Evolutionary conservation across 1,139 yeast species (phyloP).

Genomic region (Spathaspora jeffriesii): DNA sequence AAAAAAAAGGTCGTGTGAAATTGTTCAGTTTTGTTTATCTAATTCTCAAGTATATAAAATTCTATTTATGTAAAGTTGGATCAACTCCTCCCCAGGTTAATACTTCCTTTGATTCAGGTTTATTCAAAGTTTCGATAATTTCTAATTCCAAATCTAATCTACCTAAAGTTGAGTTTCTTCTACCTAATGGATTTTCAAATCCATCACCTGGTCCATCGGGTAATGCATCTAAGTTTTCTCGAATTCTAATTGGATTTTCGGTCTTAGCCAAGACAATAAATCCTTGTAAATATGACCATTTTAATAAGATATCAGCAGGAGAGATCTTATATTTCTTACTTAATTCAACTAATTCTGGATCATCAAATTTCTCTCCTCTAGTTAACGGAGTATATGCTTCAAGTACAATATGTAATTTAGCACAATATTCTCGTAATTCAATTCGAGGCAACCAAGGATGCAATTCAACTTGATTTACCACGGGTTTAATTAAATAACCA

Average conservation of each 20-base stretch:
- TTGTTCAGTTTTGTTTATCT: neutral
- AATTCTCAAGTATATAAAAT: too few relatives aligned
- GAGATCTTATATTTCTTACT: slow-evolving; percentile 23
- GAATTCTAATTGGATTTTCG: slow-evolving; percentile 47
- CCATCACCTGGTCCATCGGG: slow-evolving; percentile 26
- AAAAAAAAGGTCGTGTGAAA: neutral
- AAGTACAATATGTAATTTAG: slow-evolving; percentile 42
- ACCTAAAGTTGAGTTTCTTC: slow-evolving; percentile 22
- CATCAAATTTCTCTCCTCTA: slow-evolving; percentile 55
- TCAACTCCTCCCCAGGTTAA: slow-evolving; percentile 30
- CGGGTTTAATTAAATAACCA: slow-evolving; percentile 37
- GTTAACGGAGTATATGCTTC: slow-evolving; percentile 77
- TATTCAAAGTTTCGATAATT: slow-evolving; percentile 29
- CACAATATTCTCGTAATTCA: slow-evolving; percentile 36
- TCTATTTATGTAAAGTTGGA: slow-evolving; percentile 21
- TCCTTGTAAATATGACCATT: slow-evolving; percentile 51
- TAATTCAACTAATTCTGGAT: slow-evolving; percentile 43
- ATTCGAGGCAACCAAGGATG: slow-evolving; percentile 48
- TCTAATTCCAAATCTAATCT: slow-evolving; percentile 34
- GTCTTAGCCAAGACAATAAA: slow-evolving; percentile 76
- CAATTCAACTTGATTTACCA: slow-evolving; percentile 44
- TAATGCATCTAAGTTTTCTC: slow-evolving; percentile 34
- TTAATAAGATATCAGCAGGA: slow-evolving; percentile 30
- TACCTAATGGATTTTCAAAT: slow-evolving; percentile 17
- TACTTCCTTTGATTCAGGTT: slow-evolving; percentile 32